Evolutionary conservation across 169 alveolate species (phyloP), one percentile per base, ranked within the genome.

Genomic region (Cyclospora cayetanensis): DNA sequence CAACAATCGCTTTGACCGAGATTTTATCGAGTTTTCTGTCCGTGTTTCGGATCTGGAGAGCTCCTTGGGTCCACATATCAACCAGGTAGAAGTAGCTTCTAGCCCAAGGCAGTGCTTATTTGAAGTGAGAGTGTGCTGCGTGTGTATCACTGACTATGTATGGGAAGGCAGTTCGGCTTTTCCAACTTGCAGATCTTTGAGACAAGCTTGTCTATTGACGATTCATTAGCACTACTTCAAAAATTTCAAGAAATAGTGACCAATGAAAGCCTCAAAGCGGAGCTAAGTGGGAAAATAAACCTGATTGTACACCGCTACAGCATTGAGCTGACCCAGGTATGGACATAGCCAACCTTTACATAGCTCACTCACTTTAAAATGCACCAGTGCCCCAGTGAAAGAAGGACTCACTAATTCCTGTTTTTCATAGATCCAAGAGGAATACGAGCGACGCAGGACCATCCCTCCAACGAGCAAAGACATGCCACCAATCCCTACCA

Each of bases 11-110:
- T 98, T 98, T 92, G 99, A 98, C 95, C 97, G 99, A 93, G 99
- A 98, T 93, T 98, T 97, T 94, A 99, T 98, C 50, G 99, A 98
- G 95, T 98, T 98, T 95, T 97, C 98, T 85, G 99, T 98, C 31
- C 97, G 97, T 65, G 94, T 93, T 84, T 93, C 95, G 53, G 92
- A 93, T 84, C 79, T 95, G 66, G 99, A 98, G 82, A 94, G 97
- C 93, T 97, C 95, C 88, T 96, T 97, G 80, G 97, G 97, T 91
- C 95, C 96, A 94, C 97, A 97, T 94, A 97, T 98, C 93, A 97
- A 98, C 95, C 97, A 96, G 92, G 94, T 94, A 80, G 65, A 76
- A 77, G 9, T 18, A 11, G 9, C 60, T 11, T 50, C 18, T 18
- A 11, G 9, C 55, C 74, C 12, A 18, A 2, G 12, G 34, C 74